A percentile compares a stretch with the other conserved stretches of the same genome.
These are phyloP conservation scores for Cercospora brassicicola DNA, from an alignment of 2,329 filamentous ascomycete species.

Conservation along the genomic window DNA sequence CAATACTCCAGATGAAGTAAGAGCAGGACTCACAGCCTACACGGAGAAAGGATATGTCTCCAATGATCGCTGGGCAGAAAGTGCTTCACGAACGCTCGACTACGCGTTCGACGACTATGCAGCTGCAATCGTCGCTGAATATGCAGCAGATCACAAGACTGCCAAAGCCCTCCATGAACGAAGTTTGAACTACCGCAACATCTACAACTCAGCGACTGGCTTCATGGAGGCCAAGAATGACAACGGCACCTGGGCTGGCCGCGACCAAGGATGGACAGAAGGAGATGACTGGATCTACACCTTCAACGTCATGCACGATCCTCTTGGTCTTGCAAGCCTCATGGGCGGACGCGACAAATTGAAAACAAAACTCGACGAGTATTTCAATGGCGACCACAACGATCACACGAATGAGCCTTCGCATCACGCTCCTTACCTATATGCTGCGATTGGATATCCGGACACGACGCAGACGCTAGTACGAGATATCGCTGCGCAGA, in stretches of 20 bases:
- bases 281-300: slow-evolving; percentile 55
- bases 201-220: slow-evolving; percentile 48
- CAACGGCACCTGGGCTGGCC: slow-evolving; percentile 50
- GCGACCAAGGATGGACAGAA: slow-evolving; percentile 52
- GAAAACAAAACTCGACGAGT: slow-evolving; percentile 47
- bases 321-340: slow-evolving; percentile 45
- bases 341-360: slow-evolving; percentile 44
- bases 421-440: slow-evolving; percentile 52
- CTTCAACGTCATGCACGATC: slow-evolving; percentile 52
- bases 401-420: slow-evolving; percentile 53
- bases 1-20: slow-evolving; percentile 48
- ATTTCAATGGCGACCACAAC: slow-evolving; percentile 50
- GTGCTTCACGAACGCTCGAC: slow-evolving; percentile 50
- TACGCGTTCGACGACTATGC: slow-evolving; percentile 52
- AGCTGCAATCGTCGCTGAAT: slow-evolving; percentile 44
- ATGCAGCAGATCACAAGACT: slow-evolving; percentile 40
- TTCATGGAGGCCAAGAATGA: slow-evolving; percentile 53
- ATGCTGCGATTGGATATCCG: slow-evolving; percentile 47
- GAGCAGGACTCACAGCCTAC: slow-evolving; percentile 50
- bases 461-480: slow-evolving; percentile 43
- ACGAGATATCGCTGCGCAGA: slow-evolving; percentile 42
- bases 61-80: slow-evolving; percentile 52
- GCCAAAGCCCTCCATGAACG: slow-evolving; percentile 40
- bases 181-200: slow-evolving; percentile 45
- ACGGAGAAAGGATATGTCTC: slow-evolving; percentile 49